A percentile compares a stretch with the other conserved stretches of the same genome.
These are phyloP conservation scores for Amorphotheca resinae DNA, from an alignment of 495 filamentous ascomycete species.

Conservation along the genomic window DNA sequence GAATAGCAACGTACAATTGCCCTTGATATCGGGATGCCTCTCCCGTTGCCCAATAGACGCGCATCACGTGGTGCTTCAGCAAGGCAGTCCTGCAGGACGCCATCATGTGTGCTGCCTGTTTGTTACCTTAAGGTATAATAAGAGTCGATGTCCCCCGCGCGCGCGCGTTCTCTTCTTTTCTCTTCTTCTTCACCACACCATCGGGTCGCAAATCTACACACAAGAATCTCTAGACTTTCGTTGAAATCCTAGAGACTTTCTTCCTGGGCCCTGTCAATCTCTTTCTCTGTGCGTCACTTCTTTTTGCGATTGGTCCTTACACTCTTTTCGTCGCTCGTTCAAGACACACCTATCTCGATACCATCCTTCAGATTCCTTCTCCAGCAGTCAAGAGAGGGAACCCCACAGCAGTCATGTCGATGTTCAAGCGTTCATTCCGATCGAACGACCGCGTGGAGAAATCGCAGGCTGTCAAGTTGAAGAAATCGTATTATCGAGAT, in stretches of 20 bases:
- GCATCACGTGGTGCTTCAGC: neutral
- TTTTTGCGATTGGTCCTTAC: conserved; percentile 5
- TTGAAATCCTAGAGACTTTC: conserved; percentile 22
- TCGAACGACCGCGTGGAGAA: conserved; percentile 54
- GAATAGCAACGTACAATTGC: neutral
- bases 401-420: conserved; percentile 25
- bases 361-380: conserved; percentile 5
- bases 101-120: too few relatives aligned
- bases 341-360: conserved; percentile 15
- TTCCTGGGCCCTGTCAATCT: conserved; percentile 24
- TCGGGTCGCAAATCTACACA: conserved; percentile 20
- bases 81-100: neutral
- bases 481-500: conserved; percentile 52
- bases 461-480: conserved; percentile 39
- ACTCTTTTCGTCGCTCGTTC: conserved; percentile 22
- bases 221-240: conserved; percentile 23
- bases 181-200: conserved; percentile 22
- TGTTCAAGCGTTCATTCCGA: conserved; percentile 61
- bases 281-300: conserved; percentile 21
- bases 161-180: conserved; percentile 7
- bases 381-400: conserved; percentile 16
- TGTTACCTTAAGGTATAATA: too few relatives aligned
- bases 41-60: neutral
- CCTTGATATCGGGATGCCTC: neutral
- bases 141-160: conserved; percentile 4